Conservation (phyloP, 768 basidiomycete genomes). For the Suillus decipiens region DNA sequence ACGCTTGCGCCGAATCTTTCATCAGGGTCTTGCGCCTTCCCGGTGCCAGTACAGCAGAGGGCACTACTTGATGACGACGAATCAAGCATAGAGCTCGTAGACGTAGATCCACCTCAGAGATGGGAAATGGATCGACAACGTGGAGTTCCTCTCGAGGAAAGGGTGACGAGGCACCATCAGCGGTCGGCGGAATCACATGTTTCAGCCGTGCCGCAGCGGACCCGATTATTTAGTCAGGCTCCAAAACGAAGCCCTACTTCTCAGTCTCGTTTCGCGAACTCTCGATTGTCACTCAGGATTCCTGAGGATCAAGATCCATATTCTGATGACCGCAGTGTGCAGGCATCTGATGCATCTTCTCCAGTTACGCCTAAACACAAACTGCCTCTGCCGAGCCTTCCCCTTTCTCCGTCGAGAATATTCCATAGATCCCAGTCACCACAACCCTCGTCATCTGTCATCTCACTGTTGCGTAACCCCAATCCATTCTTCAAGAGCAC, state of each 20-base stretch:
- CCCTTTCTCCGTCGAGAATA: conserved; percentile 33
- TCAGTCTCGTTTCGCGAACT: conserved; percentile 34
- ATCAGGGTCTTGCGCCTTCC: conserved; percentile 16
- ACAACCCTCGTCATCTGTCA: conserved; percentile 36
- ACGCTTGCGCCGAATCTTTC: not conserved
- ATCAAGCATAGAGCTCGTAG: conserved; percentile 55
- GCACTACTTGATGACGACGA: conserved; percentile 47
- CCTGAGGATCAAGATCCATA: conserved; percentile 35
- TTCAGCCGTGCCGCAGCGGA: conserved; percentile 27
- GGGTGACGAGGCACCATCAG: conserved; percentile 37
- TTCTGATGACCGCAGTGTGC: conserved; percentile 29
- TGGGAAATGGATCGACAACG: conserved; percentile 48
- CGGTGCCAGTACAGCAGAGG: conserved; percentile 11
- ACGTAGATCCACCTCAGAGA: conserved; percentile 42
- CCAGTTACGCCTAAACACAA: conserved; percentile 35
- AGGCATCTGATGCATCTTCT: conserved; percentile 34
- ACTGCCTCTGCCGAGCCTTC: conserved; percentile 28
- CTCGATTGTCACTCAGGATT: conserved; percentile 34
- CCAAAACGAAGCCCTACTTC: conserved; percentile 28
- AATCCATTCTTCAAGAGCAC: conserved; percentile 38
- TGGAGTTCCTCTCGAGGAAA: conserved; percentile 44
- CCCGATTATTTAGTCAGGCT: conserved; percentile 31
- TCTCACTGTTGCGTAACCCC: conserved; percentile 35
- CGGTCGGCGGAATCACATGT: conserved; percentile 33
- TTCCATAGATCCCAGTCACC: conserved; percentile 35